Conservation (phyloP, 345 rosid species). For the Eucalyptus regnans region DNA sequence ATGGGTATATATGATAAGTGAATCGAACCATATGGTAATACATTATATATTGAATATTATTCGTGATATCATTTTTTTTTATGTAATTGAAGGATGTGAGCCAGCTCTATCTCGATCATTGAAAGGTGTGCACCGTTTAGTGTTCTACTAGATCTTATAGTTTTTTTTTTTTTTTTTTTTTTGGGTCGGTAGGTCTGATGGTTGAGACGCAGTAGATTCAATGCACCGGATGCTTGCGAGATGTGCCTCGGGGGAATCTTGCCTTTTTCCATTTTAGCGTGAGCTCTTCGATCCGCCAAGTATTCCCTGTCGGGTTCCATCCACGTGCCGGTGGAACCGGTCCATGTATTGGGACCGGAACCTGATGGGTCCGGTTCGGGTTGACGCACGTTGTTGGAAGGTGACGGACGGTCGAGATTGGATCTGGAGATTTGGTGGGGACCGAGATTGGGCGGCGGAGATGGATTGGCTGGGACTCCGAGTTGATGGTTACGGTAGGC, state of each 20-base stretch:
- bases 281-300: background rate
- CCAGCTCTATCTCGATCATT: background rate
- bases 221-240: background rate
- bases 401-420: background rate
- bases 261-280: background rate
- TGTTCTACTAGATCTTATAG: background rate
- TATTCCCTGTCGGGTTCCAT: background rate
- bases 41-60: accelerated
- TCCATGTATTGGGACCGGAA: background rate
- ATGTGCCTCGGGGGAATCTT: background rate
- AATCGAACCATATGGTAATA: background rate
- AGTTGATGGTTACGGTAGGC: background rate
- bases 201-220: background rate
- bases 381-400: background rate
- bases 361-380: background rate
- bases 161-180: too few relatives aligned
- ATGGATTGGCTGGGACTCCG: background rate
- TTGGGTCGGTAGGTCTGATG: too few relatives aligned
- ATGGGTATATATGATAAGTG: accelerated
- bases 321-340: background rate
- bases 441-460: background rate
- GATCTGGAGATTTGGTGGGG: background rate
- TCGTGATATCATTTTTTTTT: accelerated
- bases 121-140: background rate
- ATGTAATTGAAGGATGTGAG: background rate